Evolutionary conservation across 352 stramenopile species (phyloP).

Genomic region (Globisporangium ultimum): DNA sequence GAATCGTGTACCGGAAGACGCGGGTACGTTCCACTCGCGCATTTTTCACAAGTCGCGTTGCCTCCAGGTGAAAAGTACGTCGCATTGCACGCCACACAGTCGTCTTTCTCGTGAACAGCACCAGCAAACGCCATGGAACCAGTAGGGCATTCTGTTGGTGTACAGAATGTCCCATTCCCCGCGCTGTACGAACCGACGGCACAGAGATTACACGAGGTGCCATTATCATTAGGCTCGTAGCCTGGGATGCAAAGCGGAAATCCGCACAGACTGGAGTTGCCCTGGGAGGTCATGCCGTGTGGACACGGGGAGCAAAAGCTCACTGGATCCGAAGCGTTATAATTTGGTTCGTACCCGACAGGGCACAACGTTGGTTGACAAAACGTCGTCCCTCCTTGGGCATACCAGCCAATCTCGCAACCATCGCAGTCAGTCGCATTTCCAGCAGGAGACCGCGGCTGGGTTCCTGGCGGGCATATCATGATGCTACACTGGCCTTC

Average conservation of each 20-base stretch:
- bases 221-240: conserved; percentile 34
- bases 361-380: conserved; percentile 28
- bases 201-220: conserved; percentile 26
- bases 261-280: conserved; percentile 28
- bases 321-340: conserved; percentile 25
- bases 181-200: conserved; percentile 23
- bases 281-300: conserved; percentile 28
- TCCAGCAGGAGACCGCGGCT: conserved; percentile 20
- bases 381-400: conserved; percentile 18
- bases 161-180: conserved; percentile 28
- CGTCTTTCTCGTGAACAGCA: conserved; percentile 18
- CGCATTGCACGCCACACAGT: conserved; percentile 28
- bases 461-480: conserved; percentile 21
- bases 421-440: conserved; percentile 22
- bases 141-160: conserved; percentile 18
- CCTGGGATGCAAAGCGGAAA: conserved; percentile 35
- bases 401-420: conserved; percentile 35
- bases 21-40: conserved; percentile 31
- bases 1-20: conserved; percentile 10
- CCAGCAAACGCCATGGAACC: conserved; percentile 22
- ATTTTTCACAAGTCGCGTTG: conserved; percentile 25
- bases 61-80: conserved; percentile 33
- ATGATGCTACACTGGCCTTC: conserved; percentile 33
- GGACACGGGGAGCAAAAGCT: conserved; percentile 27
- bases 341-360: conserved; percentile 22